Evolutionary conservation across 148 eudicot genomes (phyloP), one percentile per base, ranked within the genome.

Genomic region (Talinum fruticosum): DNA sequence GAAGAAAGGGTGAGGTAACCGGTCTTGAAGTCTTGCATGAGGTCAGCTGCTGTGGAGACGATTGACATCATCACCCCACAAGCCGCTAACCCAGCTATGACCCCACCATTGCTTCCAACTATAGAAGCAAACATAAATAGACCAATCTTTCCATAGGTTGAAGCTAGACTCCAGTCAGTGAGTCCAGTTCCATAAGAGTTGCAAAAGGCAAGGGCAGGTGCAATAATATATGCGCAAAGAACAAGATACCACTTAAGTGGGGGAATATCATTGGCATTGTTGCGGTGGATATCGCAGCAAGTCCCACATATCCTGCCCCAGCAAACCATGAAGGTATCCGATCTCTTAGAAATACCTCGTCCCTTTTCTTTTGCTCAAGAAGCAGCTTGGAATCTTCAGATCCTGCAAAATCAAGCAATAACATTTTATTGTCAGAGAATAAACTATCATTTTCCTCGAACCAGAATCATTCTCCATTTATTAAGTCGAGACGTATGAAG

Each of bases 131-230:
- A 80, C 49, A 89, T 77, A 77, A 91, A 91, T 71, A 91, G 95
- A 26, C 88, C 92, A 4, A 91, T 87, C 26, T 91, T 91, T 13
- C 92, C 92, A 32, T 87, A 87, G 16, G 90, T 91, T 54, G 92
- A 86, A 38, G 95, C 84, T 66, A 91, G 82, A 65, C 71, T 91
- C 92, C 90, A 89, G 77, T 91, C 95, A 34, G 95, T 91, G 71
- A 91, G 92, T 33, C 95, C 95, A 8, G 89, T 85, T 32, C 92
- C 95, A 41, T 91, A 91, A 30, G 95, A 89, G 81, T 91, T 91
- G 88, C 95, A 91, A 76, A 91, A 91, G 54, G 90, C 92, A 72
- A 91, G 90, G 67, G 95, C 92, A 47, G 95, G 95, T 53, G 90
- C 95, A n/a, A 91, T 32, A n/a, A 89, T 32, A 74, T 91, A 91